Base-by-base conservation (phyloP, 2,329 filamentous ascomycete species). In the Coniella lustricola region DNA sequence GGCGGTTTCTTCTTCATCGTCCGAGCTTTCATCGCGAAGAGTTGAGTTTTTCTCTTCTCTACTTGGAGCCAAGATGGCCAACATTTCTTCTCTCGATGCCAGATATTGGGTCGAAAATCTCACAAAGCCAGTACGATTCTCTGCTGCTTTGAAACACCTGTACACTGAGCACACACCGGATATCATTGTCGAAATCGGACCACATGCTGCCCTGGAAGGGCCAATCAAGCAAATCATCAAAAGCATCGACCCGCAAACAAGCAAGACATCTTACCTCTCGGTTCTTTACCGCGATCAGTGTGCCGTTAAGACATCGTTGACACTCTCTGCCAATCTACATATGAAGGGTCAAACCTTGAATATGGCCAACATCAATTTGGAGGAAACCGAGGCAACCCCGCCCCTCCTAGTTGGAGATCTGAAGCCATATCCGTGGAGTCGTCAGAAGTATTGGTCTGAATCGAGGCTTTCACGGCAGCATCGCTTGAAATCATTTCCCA, bases 371-470 rank as follows among this genome's bases (percentile, higher is more conserved):
- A 37, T 50, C 44, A 45, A 42, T 29, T n/a, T 42, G 14, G 36
- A 46, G 32, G 37, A 46, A 20, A 42, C 43, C 8, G 21, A 29
- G 13, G 36, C 22, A 3, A 20, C 37, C 12, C 48, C 35, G 14
- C 48, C 48, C 12, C 21, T 21, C 22, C 21, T 50, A 7, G 12
- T 46, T 10, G 29, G 34, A 7, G 66, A 65, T 55, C 55, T 76
- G 5, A 70, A 71, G 4, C 60, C 59, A 1, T 76, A 76, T 50
- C 65, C 67, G 3, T 76, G 71, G 71, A 67, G 73, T 48, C 69
- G 74, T 53, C 62, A 61, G 2, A 58, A 60, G 22, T 67, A 69
- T 50, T 73, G 69, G 69, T 59, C 56, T 16, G 65, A 67, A 49
- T 59, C 64, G 0, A 60, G 66, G 5, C 38, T 64, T 1, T 67